Evolutionary conservation across 306 rosid species (phyloP).

Genomic region (Betula pendula): DNA sequence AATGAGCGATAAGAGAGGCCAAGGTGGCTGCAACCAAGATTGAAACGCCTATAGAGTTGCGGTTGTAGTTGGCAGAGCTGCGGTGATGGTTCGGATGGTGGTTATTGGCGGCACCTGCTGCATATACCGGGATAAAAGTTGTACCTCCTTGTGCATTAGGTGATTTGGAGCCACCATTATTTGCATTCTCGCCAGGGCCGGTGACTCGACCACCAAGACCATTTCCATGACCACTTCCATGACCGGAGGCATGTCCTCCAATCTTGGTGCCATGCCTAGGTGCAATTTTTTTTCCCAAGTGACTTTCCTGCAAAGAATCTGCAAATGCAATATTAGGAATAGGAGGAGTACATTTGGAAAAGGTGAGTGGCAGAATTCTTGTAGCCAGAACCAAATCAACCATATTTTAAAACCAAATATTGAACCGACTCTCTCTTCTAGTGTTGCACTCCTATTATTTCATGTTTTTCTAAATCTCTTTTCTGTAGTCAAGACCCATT

Average conservation of each 20-base stretch:
- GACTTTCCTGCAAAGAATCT: constrained; percentile 43
- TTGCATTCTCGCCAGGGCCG: constrained; percentile 23
- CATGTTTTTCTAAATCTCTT: too few relatives aligned
- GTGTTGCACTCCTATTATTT: too few relatives aligned
- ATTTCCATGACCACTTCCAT: constrained; percentile 14
- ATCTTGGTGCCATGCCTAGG: constrained; percentile 24
- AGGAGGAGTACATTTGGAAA: constrained; percentile 6
- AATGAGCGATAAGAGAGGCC: constrained; percentile 35
- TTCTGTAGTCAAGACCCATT: too few relatives aligned
- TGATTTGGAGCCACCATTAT: constrained; percentile 26
- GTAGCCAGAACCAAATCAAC: neutral
- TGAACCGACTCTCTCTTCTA: neutral
- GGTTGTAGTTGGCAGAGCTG: constrained; percentile 47
- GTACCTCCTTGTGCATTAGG: constrained; percentile 41
- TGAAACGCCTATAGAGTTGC: constrained; percentile 24
- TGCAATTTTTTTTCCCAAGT: constrained; percentile 24
- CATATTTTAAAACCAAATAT: neutral
- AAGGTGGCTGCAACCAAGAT: constrained; percentile 36
- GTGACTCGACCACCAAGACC: constrained; percentile 29
- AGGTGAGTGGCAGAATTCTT: too few relatives aligned
- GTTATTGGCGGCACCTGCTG: constrained; percentile 60
- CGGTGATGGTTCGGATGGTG: constrained; percentile 35
- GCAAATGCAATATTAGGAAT: constrained; percentile 10
- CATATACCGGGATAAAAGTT: constrained; percentile 55
- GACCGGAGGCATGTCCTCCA: constrained; percentile 35